phyloP scores from a whole-genome alignment of 2,329 filamentous ascomycete genomes.

The Penicillium corylophilum region DNA sequence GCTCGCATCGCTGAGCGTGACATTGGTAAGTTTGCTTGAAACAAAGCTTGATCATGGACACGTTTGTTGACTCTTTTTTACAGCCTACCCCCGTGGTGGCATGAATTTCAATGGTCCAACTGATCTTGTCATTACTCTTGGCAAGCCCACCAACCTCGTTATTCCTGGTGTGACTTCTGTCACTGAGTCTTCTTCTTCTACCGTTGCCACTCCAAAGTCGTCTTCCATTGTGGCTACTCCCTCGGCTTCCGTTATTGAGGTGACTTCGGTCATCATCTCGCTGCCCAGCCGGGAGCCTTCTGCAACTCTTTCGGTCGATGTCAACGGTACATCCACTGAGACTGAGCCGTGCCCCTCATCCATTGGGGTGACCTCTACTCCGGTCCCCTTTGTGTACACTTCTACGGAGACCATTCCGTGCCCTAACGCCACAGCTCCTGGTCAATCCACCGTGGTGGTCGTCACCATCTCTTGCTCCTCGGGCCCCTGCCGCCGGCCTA shows the following conservation, averaged over 20 bases:
- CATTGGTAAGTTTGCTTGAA: constrained; percentile 2
- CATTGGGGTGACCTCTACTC: background rate
- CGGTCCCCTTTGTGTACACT: constrained; percentile 3
- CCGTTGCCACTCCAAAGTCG: background rate
- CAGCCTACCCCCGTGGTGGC: background rate
- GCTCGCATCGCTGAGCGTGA: background rate
- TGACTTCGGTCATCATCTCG: background rate
- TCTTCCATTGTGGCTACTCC: background rate
- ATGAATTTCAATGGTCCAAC: background rate
- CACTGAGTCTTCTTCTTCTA: background rate
- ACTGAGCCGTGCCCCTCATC: background rate
- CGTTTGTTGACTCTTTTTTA: background rate
- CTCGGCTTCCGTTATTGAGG: background rate
- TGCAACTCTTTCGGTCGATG: background rate
- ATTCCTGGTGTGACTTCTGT: background rate
- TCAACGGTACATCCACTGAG: background rate
- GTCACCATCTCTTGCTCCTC: no score
- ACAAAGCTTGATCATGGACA: background rate
- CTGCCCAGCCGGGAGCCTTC: background rate
- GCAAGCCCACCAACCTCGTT: background rate
- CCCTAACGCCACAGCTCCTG: background rate
- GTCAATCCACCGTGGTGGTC: no score
- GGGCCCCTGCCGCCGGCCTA: no score
- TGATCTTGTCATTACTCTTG: background rate
- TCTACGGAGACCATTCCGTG: constrained; percentile 22